Conservation (phyloP, 1,139 yeast species). For the Candida dubliniensis region DNA sequence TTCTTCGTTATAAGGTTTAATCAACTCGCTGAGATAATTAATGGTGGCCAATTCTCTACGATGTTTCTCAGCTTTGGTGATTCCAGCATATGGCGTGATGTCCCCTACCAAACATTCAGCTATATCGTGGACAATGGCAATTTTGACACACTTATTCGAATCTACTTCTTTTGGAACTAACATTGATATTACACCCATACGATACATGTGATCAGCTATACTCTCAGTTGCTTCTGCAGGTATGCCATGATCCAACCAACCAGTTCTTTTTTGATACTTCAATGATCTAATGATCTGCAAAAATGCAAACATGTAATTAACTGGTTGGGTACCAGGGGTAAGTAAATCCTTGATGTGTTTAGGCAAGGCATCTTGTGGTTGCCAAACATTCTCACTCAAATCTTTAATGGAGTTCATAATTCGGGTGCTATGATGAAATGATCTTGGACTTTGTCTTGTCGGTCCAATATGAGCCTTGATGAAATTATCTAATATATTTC, state of each 20-base stretch:
- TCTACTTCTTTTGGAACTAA: slow-evolving; percentile 50
- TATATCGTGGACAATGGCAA: slow-evolving; percentile 88
- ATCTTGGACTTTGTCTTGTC: not conserved
- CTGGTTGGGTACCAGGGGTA: slow-evolving; percentile 19
- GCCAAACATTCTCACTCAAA: slow-evolving; percentile 42
- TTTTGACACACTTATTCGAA: slow-evolving; percentile 68
- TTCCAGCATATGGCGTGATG: slow-evolving; percentile 81
- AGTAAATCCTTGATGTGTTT: slow-evolving; percentile 45
- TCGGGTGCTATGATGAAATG: not conserved
- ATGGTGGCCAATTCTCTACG: slow-evolving; percentile 78
- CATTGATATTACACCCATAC: slow-evolving; percentile 88
- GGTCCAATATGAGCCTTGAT: not conserved
- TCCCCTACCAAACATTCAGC: slow-evolving; percentile 96
- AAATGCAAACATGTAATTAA: slow-evolving; percentile 64
- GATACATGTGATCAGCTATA: slow-evolving; percentile 94
- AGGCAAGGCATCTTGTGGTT: slow-evolving; percentile 62
- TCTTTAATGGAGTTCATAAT: slow-evolving; percentile 14
- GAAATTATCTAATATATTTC: not conserved
- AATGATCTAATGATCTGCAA: slow-evolving; percentile 73
- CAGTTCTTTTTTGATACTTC: slow-evolving; percentile 84
- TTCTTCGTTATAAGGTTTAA: slow-evolving; percentile 59
- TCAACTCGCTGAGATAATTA: slow-evolving; percentile 58
- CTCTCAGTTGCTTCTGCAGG: slow-evolving; percentile 57
- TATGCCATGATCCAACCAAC: slow-evolving; percentile 84
- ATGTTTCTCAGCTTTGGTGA: slow-evolving; percentile 71